Evolutionary conservation across 2,329 filamentous ascomycete species (phyloP), one percentile per base, ranked within the genome.

Genomic region (Penicillium psychrosexuale): DNA sequence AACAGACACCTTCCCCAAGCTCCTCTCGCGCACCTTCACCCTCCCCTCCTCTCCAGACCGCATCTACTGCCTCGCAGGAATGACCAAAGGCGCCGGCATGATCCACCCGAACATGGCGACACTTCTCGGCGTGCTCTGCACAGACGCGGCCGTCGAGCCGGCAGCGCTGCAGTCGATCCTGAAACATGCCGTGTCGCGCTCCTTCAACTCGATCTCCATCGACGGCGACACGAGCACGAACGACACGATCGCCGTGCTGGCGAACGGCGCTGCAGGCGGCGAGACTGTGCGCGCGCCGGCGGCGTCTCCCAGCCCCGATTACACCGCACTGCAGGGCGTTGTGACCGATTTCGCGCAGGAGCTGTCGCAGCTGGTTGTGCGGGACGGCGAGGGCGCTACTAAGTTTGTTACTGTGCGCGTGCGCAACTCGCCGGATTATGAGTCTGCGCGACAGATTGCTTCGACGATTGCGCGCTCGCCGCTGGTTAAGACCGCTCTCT

Each of bases 41-140:
- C 84, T 99, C 31, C 92, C 94, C 4, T 92, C 89, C 1, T 89
- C 89, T 4, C 85, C 89, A 0, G 80, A 80, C 17, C 79, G 84
- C 47, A 86, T 88, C 71, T 99, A 96, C 77, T 82, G 84, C 65
- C 88, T 99, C 47, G 91, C 90, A 12, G 94, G 94, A 65, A 95
- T 96, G 85, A 96, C 93, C 68, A 99, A 99, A 78, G 94, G 94
- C 54, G 94, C 94, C 5, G 94, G 94, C 69, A 99, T 99, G 94
- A 96, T 99, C 72, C 92, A 97, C 70, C 94, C 94, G 45, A 97
- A 99, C 79, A 96, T 99, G 92, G 94, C 91, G 30, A 99, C 94
- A 0, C 83, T 97, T 33, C 85, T 99, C 34, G 91, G 90, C 51
- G 88, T 97, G 58, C 83, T 97, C 67, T 91, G 90, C 67, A 99